Conservation (phyloP, 176 grass and related monocot species). For the Aegilops tauschii region DNA sequence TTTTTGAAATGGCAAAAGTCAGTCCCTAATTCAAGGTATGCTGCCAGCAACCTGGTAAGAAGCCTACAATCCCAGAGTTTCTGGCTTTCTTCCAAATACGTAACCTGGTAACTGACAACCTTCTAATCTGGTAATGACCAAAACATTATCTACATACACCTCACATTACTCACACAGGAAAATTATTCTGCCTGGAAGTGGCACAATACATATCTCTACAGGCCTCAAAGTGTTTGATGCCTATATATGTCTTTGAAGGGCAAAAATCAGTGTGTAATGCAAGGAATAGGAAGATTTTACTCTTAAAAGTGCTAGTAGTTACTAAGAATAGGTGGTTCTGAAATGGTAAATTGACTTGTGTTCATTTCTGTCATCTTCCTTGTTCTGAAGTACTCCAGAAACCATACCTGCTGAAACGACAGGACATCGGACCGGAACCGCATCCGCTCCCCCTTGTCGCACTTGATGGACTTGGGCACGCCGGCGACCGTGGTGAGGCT, state of each 20-base stretch:
- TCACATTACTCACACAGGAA: neutral
- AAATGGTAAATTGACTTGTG: neutral
- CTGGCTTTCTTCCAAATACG: neutral
- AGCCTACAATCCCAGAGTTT: neutral
- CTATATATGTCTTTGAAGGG: neutral
- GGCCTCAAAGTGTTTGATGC: neutral
- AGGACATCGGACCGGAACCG: conserved; percentile 84
- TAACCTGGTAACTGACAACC: neutral
- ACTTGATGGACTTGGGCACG: conserved; percentile 74
- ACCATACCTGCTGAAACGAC: conserved; percentile 83
- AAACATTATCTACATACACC: neutral
- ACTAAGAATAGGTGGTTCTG: neutral
- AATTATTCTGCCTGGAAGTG: neutral
- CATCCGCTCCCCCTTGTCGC: conserved; percentile 85
- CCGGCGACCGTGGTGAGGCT: conserved; percentile 36
- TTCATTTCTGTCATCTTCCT: neutral
- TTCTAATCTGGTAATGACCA: neutral
- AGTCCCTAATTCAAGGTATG: neutral
- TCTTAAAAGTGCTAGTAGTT: neutral
- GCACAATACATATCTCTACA: neutral
- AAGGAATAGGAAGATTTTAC: neutral
- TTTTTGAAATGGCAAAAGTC: neutral
- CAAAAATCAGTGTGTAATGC: neutral
- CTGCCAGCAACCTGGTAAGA: neutral
- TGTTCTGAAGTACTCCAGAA: neutral